Evolutionary conservation across 139 green algal species (phyloP).

Genomic region (Microglena sp.): DNA sequence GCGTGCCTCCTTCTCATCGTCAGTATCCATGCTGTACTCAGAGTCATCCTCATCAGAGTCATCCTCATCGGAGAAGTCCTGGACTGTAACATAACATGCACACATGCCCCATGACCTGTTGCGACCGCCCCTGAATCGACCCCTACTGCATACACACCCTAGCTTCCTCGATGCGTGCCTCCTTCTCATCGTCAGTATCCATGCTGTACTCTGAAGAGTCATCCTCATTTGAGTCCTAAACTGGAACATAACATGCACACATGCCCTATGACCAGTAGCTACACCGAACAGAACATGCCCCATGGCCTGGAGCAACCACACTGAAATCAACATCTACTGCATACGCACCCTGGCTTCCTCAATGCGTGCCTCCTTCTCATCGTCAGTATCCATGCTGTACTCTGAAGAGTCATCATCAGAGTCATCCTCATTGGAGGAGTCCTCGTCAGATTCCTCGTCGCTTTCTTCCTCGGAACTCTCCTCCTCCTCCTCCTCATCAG

Average conservation of each 20-base stretch:
- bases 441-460: constrained; percentile 14
- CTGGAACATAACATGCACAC: too few species aligned
- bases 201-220: too few species aligned
- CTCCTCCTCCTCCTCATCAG: constrained; percentile 2
- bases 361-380: constrained; percentile 40
- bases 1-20: constrained; percentile 48
- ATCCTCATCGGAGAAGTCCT: constrained; percentile 26
- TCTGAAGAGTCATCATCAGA: constrained; percentile 35
- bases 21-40: too few species aligned
- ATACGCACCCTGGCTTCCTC: constrained; percentile 44
- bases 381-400: constrained; percentile 50
- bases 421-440: constrained; percentile 29
- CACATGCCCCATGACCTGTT: too few species aligned
- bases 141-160: too few species aligned
- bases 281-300: too few species aligned
- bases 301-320: too few species aligned
- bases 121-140: too few species aligned
- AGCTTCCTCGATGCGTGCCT: constrained; percentile 46
- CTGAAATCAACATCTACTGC: too few species aligned
- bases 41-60: constrained; percentile 32
- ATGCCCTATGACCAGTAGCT: too few species aligned
- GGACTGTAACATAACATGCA: too few species aligned
- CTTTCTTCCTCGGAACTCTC: constrained; percentile 16
- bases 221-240: too few species aligned
- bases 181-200: constrained; percentile 58